Evolutionary conservation across 1,284 basidiomycete species (phyloP).

Genomic region (Trichosporon sp.): DNA sequence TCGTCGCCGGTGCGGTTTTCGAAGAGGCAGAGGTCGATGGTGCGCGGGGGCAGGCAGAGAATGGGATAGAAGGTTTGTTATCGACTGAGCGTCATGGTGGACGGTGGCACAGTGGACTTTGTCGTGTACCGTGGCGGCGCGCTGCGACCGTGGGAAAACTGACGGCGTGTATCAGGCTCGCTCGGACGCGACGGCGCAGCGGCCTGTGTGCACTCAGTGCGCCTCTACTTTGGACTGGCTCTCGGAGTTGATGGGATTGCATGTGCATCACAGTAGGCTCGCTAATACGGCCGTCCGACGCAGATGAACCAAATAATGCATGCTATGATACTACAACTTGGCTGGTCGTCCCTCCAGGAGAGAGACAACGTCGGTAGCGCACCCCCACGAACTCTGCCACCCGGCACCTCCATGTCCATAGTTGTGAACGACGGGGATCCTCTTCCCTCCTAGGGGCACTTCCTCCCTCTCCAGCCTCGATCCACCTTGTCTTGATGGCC

Average conservation of each 20-base stretch:
- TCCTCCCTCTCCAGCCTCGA: conserved; percentile 28
- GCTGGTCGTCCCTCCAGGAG: conserved; percentile 34
- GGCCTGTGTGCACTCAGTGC: neutral
- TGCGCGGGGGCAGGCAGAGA: neutral
- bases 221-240: no score
- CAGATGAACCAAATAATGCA: no score
- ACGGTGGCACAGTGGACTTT: neutral
- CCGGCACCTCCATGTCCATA: conserved; percentile 48
- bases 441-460: neutral
- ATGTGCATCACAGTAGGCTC: no score
- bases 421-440: conserved; percentile 34
- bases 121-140: conserved; percentile 2
- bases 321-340: conserved; percentile 1
- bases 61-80: conserved; percentile 4
- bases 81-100: conserved; percentile 1
- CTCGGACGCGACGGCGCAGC: neutral
- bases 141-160: neutral
- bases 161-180: neutral
- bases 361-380: conserved; percentile 37
- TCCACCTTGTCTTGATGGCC: conserved; percentile 34
- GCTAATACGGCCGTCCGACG: no score
- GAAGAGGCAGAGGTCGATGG: neutral
- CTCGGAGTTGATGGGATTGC: no score
- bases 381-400: conserved; percentile 47
- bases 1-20: neutral